Percentiles rank a stretch among this genome's conserved stretches.
Conservation (phyloP, 2,329 filamentous ascomycete genomes). For the Xylaria sp. region DNA sequence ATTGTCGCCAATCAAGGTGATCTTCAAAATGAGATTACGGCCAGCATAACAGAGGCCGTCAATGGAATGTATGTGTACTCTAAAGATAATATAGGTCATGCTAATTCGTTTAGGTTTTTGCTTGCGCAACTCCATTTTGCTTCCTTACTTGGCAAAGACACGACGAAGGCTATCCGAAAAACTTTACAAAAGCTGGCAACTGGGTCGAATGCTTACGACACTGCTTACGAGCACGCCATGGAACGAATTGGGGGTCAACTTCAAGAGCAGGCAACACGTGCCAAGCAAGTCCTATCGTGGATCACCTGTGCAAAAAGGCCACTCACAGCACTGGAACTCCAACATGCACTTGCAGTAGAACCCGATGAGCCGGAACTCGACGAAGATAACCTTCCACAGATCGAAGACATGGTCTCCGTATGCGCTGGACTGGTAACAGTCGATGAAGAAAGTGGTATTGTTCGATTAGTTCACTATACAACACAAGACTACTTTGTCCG, state of each 20-base stretch:
- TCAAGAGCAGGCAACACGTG: slow-evolving; percentile 47
- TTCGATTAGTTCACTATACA: slow-evolving; percentile 59
- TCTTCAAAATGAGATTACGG: slow-evolving; percentile 6
- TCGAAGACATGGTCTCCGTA: slow-evolving; percentile 49
- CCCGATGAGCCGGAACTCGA: slow-evolving; percentile 45
- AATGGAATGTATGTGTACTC: slow-evolving; percentile 49
- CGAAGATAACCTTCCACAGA: slow-evolving; percentile 48
- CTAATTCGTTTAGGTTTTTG: slow-evolving; percentile 49
- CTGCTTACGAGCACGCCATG: slow-evolving; percentile 56
- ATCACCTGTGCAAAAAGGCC: slow-evolving; percentile 51
- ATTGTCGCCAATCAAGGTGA: slow-evolving; percentile 33
- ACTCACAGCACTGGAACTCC: slow-evolving; percentile 51
- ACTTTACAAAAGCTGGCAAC: slow-evolving; percentile 48
- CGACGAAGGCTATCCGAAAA: slow-evolving; percentile 47
- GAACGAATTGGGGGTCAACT: slow-evolving; percentile 54
- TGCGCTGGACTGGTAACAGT: slow-evolving; percentile 56
- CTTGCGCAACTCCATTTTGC: slow-evolving; percentile 52
- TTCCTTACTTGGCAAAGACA: slow-evolving; percentile 48
- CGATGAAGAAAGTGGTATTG: slow-evolving; percentile 51
- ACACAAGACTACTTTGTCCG: slow-evolving; percentile 56
- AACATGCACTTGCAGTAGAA: slow-evolving; percentile 55
- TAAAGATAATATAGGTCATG: too few relatives aligned
- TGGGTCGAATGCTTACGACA: slow-evolving; percentile 48
- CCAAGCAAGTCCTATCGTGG: slow-evolving; percentile 54
- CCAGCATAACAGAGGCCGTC: slow-evolving; percentile 39